Evolutionary conservation across 345 rosid species (phyloP).

Genomic region (Hibiscus mutabilis): DNA sequence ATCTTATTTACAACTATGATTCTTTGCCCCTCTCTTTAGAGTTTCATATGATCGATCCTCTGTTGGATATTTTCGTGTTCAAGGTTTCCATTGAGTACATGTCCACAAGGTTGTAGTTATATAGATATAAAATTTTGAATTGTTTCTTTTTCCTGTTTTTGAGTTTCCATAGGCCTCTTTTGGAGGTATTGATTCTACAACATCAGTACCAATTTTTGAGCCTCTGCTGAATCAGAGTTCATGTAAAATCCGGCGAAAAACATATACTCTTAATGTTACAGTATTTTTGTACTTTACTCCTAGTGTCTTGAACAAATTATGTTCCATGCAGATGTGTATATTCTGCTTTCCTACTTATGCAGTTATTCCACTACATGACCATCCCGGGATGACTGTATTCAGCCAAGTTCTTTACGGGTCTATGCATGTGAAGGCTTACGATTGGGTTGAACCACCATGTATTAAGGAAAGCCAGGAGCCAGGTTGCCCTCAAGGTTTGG

Average conservation of each 20-base stretch:
- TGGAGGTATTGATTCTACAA: not conserved
- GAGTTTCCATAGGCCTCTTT: not conserved
- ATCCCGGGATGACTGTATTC: slow-evolving; percentile 92
- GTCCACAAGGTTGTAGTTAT: not conserved
- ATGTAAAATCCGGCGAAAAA: not conserved
- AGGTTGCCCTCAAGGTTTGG: slow-evolving; percentile 38
- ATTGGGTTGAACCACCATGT: slow-evolving; percentile 85
- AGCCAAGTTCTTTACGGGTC: slow-evolving; percentile 92
- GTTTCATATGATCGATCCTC: not conserved
- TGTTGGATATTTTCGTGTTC: not conserved
- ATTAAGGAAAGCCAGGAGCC: slow-evolving; percentile 38
- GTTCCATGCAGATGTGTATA: slow-evolving; percentile 73
- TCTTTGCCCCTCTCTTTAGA: not conserved
- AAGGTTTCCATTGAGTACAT: not conserved
- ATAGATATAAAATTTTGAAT: not conserved
- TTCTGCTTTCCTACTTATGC: slow-evolving; percentile 93
- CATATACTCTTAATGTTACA: not conserved
- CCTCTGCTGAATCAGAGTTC: not conserved
- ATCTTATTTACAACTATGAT: not conserved
- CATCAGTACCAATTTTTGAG: not conserved
- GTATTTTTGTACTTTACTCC: not conserved
- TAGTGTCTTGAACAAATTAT: not conserved
- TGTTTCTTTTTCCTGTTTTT: no score
- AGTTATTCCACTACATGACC: slow-evolving; percentile 92
- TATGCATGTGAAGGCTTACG: slow-evolving; percentile 87